Evolutionary conservation across 192 early-diverging fungal species (phyloP).

Genomic region (Mortierella claussenii): DNA sequence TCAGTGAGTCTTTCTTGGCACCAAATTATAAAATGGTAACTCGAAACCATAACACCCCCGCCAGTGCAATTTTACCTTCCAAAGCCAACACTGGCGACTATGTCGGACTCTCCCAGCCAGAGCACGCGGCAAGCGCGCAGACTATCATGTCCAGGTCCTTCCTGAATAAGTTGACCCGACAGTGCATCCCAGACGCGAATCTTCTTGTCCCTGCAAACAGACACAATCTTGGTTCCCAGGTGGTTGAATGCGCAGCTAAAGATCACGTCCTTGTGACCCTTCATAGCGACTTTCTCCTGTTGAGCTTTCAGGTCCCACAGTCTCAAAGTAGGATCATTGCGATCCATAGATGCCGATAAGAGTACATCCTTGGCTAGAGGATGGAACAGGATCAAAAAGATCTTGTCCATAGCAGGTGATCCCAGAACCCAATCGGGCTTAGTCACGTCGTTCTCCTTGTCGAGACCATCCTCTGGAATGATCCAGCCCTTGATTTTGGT

Average conservation of each 20-base stretch:
- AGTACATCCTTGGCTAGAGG: slow-evolving; percentile 68
- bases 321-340: slow-evolving; percentile 56
- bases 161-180: slow-evolving; percentile 64
- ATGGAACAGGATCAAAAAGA: slow-evolving; percentile 65
- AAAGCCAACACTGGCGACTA: slow-evolving; percentile 78
- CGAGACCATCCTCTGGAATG: slow-evolving; percentile 67
- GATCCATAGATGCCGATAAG: slow-evolving; percentile 68
- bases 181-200: slow-evolving; percentile 73
- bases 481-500: slow-evolving; percentile 66
- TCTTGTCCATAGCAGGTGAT: slow-evolving; percentile 61
- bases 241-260: slow-evolving; percentile 66
- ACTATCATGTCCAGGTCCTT: slow-evolving; percentile 75
- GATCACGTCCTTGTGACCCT: slow-evolving; percentile 52
- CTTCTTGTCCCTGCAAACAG: slow-evolving; percentile 72
- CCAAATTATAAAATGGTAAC: too few relatives aligned
- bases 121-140: slow-evolving; percentile 69
- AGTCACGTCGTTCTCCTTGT: slow-evolving; percentile 55
- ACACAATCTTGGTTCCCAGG: slow-evolving; percentile 74
- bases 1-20: too few relatives aligned
- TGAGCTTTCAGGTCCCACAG: slow-evolving; percentile 67
- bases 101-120: slow-evolving; percentile 69
- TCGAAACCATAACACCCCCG: neutral
- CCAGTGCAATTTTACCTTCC: slow-evolving; percentile 56
- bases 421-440: slow-evolving; percentile 36
- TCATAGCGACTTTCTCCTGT: slow-evolving; percentile 46